A percentile compares a stretch with the other conserved stretches of the same genome.
phyloP scores from a whole-genome alignment of 176 grass and related monocot species.

The Oryza glumipatula region DNA sequence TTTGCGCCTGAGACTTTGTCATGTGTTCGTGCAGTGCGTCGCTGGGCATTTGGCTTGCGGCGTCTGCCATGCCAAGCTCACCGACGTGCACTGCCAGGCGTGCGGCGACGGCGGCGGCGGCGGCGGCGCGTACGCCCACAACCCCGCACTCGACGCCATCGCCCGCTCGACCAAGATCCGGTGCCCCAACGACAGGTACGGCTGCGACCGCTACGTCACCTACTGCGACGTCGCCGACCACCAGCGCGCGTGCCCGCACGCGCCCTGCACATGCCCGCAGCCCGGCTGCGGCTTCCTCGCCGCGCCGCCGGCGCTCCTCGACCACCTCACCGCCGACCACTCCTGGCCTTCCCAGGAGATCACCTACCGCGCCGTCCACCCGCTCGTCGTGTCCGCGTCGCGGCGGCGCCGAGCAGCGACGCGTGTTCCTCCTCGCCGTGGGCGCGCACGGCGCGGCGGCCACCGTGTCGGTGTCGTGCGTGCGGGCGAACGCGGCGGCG shows the following conservation, averaged over 20 bases:
- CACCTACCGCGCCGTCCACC: neutral
- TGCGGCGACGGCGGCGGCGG: neutral
- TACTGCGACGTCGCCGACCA: slow-evolving; percentile 10
- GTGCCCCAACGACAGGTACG: neutral
- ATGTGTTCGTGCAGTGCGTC: neutral
- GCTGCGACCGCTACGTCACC: neutral
- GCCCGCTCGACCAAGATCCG: neutral
- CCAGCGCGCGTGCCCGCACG: neutral
- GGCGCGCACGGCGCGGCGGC: slow-evolving; percentile 10
- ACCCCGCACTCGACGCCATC: slow-evolving; percentile 6
- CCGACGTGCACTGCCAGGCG: neutral
- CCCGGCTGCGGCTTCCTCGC: slow-evolving; percentile 6
- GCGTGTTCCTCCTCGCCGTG: slow-evolving; percentile 35
- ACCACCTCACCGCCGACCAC: slow-evolving; percentile 12
- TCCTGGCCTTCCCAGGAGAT: neutral
- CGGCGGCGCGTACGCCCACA: neutral
- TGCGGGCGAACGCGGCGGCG: slow-evolving; percentile 13
- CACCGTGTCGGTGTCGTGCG: slow-evolving; percentile 31
- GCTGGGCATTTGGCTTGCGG: slow-evolving; percentile 16
- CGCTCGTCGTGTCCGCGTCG: slow-evolving; percentile 11
- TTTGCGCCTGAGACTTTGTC: neutral
- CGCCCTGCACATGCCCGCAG: slow-evolving; percentile 30
- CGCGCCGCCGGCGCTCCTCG: neutral
- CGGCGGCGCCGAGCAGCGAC: neutral
- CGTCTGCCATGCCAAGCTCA: neutral